Conservation (phyloP, 345 rosid species). For the Rhizophora mangle region DNA sequence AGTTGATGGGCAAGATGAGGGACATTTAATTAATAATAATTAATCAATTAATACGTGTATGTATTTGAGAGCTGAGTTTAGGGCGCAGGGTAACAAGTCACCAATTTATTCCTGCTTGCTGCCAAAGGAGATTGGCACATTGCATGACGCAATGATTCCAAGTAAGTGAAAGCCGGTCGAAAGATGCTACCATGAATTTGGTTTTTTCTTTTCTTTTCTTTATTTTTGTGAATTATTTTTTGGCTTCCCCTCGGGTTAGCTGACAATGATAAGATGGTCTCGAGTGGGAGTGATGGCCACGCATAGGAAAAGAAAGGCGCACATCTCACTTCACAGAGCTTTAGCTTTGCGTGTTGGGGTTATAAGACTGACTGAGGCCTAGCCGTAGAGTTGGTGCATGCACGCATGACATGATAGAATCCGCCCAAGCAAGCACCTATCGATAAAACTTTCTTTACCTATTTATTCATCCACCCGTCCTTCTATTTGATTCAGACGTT, state of each 20-base stretch:
- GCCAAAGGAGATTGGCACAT: not conserved
- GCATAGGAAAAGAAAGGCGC: not conserved
- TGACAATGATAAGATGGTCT: constrained; percentile 49
- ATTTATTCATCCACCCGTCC: constrained; percentile 20
- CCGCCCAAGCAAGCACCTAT: not conserved
- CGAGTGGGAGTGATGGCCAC: constrained; percentile 16
- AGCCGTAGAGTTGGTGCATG: constrained; percentile 33
- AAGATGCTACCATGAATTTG: not conserved
- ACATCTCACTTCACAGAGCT: constrained; percentile 12
- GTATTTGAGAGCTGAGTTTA: no score
- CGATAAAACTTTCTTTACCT: not conserved
- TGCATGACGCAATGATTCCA: not conserved
- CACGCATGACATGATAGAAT: constrained; percentile 27
- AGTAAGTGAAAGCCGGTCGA: not conserved
- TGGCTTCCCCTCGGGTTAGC: constrained; percentile 20
- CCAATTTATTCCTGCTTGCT: not conserved
- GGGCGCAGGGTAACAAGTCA: no score
- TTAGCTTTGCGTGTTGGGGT: constrained; percentile 44
- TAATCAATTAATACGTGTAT: no score
- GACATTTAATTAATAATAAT: no score
- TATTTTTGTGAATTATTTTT: not conserved
- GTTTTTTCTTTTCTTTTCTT: no score
- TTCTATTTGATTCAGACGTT: constrained; percentile 37
- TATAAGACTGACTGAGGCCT: constrained; percentile 1
- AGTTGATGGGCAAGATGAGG: no score